Conservation (phyloP, 2,329 filamentous ascomycete species). For the Calonectria leucothoes region DNA sequence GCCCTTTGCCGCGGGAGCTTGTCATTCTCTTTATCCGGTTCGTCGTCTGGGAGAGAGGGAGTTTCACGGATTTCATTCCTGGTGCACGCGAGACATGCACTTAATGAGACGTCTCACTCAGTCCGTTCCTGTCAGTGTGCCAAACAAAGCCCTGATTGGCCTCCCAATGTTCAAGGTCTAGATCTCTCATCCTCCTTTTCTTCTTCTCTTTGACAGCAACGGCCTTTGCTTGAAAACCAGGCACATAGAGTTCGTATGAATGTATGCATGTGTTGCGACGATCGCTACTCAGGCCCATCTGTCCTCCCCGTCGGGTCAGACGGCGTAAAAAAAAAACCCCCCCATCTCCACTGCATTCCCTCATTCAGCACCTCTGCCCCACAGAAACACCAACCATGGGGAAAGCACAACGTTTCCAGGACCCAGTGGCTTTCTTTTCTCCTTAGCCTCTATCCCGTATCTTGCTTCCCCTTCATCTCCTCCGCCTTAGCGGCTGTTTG, state of each 20-base stretch:
- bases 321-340: constrained; percentile 19
- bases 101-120: constrained; percentile 5
- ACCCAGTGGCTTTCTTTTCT: not conserved
- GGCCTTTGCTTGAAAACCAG: constrained; percentile 8
- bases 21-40: constrained; percentile 3
- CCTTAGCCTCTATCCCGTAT: not conserved
- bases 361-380: not conserved
- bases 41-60: not conserved
- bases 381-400: not conserved
- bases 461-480: not conserved
- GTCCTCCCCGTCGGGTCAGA: constrained; percentile 1
- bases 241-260: not conserved
- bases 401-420: not conserved
- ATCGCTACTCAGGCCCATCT: not conserved
- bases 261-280: not conserved
- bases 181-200: not conserved
- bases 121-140: not conserved
- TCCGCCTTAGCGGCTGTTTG: not conserved
- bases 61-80: constrained; percentile 10
- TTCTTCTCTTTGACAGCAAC: not conserved
- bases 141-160: not conserved
- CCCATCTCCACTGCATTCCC: constrained; percentile 19
- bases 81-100: not conserved
- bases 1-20: not conserved
- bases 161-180: not conserved